A percentile compares a stretch with the other conserved stretches of the same genome.
These are phyloP conservation scores for Boeremia exigua DNA, from an alignment of 2,329 filamentous ascomycete genomes.

Conservation along the genomic window DNA sequence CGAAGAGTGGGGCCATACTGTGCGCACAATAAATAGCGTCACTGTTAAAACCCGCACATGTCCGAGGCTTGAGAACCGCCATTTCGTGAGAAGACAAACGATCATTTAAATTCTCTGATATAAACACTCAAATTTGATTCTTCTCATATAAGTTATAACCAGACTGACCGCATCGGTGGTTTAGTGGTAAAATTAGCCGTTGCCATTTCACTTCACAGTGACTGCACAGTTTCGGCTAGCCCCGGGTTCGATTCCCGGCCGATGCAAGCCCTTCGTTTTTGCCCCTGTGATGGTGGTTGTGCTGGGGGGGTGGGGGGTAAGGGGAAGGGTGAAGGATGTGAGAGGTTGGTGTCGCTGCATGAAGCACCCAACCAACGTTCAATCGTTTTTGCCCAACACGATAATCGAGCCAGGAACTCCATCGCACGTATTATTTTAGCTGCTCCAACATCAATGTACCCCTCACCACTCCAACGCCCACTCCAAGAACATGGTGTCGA, in stretches of 20 bases:
- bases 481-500: not conserved
- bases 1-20: too few relatives aligned
- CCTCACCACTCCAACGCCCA: not conserved
- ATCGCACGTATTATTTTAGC: not conserved
- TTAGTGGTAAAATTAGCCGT: slow-evolving; percentile 14
- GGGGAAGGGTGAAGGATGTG: not conserved
- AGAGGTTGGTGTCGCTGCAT: not conserved
- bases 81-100: too few relatives aligned
- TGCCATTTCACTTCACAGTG: slow-evolving; percentile 6
- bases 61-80: too few relatives aligned
- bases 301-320: not conserved
- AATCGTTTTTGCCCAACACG: not conserved
- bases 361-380: not conserved
- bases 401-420: too few relatives aligned
- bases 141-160: too few relatives aligned
- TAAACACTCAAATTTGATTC: too few relatives aligned
- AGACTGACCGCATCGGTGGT: slow-evolving; percentile 4
- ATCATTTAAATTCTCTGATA: too few relatives aligned
- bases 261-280: not conserved
- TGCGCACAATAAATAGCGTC: too few relatives aligned
- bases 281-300: not conserved
- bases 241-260: slow-evolving; percentile 3
- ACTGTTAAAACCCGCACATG: too few relatives aligned
- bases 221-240: slow-evolving; percentile 6
- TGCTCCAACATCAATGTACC: not conserved